Evolutionary conservation across 2,329 filamentous ascomycete genomes (phyloP), one percentile per base, ranked within the genome.

Genomic region (Camillea tinctor): DNA sequence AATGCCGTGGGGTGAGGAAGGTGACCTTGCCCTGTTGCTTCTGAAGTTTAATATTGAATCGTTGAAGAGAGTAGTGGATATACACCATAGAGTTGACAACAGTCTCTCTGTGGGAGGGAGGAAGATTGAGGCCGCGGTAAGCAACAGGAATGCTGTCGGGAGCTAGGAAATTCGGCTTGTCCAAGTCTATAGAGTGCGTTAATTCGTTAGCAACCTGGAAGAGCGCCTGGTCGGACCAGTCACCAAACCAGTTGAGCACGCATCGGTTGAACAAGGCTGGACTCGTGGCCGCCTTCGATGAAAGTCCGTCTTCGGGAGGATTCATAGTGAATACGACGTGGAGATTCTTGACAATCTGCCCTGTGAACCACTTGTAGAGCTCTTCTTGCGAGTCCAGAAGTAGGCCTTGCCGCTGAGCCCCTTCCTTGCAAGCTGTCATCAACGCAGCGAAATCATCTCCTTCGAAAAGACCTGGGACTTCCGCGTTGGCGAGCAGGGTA

Each of bases 271-370:
- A 99, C 71, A 99, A 79, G 49, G 95, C 95, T 61, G 95, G 95
- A 84, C 93, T 97, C 2, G 96, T 99, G 24, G 95, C 96, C 59
- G 95, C 95, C 80, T 97, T 98, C 30, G 93, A 97, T 1, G 92
- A 95, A 8, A 99, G 80, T 0, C 95, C 94, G 68, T 95, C 95
- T 72, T 97, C 92, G 0, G 95, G 96, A 15, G 95, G 95, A 76
- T 99, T 99, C 95, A 99, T 99, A 2, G 95, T 99, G 76, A 99
- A 99, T 21, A 99, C 95, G 53, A 99, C 95, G 71, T 99, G 95
- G 49, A 99, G 80, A 72, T 99, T 99, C 81, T 97, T 97, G 74
- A 99, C 91, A 70, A 99, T 98, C 75, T 99, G 95, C 70, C 96
- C 92, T 0, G 96, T 99, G 79, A 99, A 99, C 95, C 95, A 99